phyloP scores from a whole-genome alignment of 495 filamentous ascomycete species.

The Ascobolus immersus region DNA sequence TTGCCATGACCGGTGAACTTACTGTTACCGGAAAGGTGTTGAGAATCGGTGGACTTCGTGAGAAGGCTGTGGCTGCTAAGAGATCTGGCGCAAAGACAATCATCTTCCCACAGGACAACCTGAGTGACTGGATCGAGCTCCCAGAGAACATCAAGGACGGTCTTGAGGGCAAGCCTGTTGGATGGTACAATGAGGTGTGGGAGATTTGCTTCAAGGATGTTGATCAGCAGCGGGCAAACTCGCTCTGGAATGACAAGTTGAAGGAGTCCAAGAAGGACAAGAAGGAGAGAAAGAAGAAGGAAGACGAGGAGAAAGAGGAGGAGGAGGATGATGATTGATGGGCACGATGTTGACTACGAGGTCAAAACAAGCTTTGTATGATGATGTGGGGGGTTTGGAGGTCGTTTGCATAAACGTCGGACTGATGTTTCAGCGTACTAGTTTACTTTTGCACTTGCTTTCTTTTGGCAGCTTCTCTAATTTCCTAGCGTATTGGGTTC shows the following conservation, averaged over 20 bases:
- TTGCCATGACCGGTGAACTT: constrained; percentile 96
- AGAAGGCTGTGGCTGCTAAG: constrained; percentile 96
- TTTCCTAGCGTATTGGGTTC: too few species aligned
- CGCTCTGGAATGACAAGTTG: constrained; percentile 46
- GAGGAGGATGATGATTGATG: constrained; percentile 1
- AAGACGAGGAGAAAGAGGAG: constrained; percentile 3
- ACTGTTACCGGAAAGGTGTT: constrained; percentile 95
- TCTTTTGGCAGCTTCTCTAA: too few species aligned
- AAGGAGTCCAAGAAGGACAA: constrained; percentile 32
- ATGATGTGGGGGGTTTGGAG: too few species aligned
- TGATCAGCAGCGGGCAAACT: constrained; percentile 44
- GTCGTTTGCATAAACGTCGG: too few species aligned
- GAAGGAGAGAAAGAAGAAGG: constrained; percentile 16
- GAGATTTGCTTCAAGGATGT: constrained; percentile 67
- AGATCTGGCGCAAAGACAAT: constrained; percentile 84
- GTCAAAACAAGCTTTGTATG: too few species aligned
- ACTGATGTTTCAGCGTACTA: too few species aligned
- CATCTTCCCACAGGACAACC: constrained; percentile 85
- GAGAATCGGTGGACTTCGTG: constrained; percentile 78
- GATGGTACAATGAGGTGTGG: constrained; percentile 90
- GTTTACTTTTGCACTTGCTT: too few species aligned
- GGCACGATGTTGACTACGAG: constrained; percentile 3
- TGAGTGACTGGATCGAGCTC: constrained; percentile 89
- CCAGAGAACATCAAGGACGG: constrained; percentile 98
- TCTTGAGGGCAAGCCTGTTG: constrained; percentile 65